A percentile compares a stretch with the other conserved stretches of the same genome.
Evolutionary conservation across 768 basidiomycete species (phyloP).

Genomic region (Polyporus arcularius): DNA sequence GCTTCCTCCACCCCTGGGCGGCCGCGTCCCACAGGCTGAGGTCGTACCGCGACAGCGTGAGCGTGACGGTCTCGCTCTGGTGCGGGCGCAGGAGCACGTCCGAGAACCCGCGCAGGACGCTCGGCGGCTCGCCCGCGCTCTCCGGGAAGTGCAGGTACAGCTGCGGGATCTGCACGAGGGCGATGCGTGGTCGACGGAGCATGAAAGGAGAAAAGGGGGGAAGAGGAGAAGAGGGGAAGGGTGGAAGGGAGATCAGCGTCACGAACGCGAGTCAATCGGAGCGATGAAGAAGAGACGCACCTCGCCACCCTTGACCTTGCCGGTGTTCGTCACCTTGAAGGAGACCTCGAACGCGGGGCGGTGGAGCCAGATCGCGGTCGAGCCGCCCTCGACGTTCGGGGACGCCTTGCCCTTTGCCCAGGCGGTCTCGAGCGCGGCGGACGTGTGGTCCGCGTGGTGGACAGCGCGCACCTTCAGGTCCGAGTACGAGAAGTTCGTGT

Average conservation of each 20-base stretch:
- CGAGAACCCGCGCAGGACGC: slow-evolving; percentile 67
- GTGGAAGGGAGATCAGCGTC: neutral
- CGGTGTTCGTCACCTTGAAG: slow-evolving; percentile 69
- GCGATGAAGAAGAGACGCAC: slow-evolving; percentile 35
- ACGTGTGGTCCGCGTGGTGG: slow-evolving; percentile 33
- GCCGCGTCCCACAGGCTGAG: slow-evolving; percentile 76
- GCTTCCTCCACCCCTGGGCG: slow-evolving; percentile 74
- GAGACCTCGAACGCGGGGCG: slow-evolving; percentile 61
- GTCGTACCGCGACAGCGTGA: slow-evolving; percentile 69
- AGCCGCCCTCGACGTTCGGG: slow-evolving; percentile 57
- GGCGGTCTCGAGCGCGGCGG: slow-evolving; percentile 41
- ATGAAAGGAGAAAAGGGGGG: slow-evolving; percentile 1
- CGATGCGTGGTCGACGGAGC: slow-evolving; percentile 2
- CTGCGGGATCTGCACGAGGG: slow-evolving; percentile 58
- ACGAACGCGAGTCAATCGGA: neutral
- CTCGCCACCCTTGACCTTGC: slow-evolving; percentile 62
- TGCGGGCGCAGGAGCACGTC: slow-evolving; percentile 53
- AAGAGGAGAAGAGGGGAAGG: neutral
- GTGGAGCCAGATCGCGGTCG: slow-evolving; percentile 70
- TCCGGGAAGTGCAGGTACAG: slow-evolving; percentile 71
- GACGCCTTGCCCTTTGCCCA: slow-evolving; percentile 65
- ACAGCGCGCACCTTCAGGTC: slow-evolving; percentile 52
- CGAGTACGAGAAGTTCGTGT: slow-evolving; percentile 78
- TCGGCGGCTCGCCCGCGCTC: slow-evolving; percentile 64
- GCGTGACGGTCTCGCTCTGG: slow-evolving; percentile 45